Conservation (phyloP, 139 green algal genomes). For the Coelastrella sp. region DNA sequence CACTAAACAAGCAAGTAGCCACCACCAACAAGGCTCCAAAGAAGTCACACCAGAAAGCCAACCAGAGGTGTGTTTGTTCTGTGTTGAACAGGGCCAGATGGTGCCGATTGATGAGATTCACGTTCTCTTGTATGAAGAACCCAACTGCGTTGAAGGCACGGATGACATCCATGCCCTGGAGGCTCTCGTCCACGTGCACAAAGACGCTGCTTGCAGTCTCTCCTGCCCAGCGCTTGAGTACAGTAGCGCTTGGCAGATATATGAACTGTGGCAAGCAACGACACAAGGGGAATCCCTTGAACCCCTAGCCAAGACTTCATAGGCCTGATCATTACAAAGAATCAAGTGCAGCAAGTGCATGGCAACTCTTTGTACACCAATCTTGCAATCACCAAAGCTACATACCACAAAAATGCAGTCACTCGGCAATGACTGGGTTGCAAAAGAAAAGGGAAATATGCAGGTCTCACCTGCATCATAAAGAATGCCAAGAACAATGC, state of each 20-base stretch:
- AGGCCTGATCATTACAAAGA: no score
- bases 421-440: neutral
- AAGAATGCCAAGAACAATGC: slow-evolving; percentile 55
- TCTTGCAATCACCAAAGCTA: no score
- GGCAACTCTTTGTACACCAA: no score
- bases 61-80: slow-evolving; percentile 75
- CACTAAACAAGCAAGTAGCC: slow-evolving; percentile 66
- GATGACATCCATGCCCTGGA: slow-evolving; percentile 78
- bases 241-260: slow-evolving; percentile 74
- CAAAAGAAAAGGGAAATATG: no score
- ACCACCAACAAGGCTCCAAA: slow-evolving; percentile 73
- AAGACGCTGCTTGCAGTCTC: slow-evolving; percentile 63
- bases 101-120: slow-evolving; percentile 61
- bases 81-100: slow-evolving; percentile 75
- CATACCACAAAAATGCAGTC: no score
- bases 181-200: slow-evolving; percentile 71
- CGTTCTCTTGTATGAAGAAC: slow-evolving; percentile 69
- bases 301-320: no score
- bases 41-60: slow-evolving; percentile 80
- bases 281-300: neutral
- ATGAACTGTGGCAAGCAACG: slow-evolving; percentile 47
- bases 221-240: slow-evolving; percentile 73
- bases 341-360: no score
- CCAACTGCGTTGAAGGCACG: slow-evolving; percentile 69
- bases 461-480: slow-evolving; percentile 63